Percentiles rank a stretch among this genome's conserved stretches.
Evolutionary conservation across 192 early-diverging fungal species (phyloP).

Genomic region (Coemansia sp.): DNA sequence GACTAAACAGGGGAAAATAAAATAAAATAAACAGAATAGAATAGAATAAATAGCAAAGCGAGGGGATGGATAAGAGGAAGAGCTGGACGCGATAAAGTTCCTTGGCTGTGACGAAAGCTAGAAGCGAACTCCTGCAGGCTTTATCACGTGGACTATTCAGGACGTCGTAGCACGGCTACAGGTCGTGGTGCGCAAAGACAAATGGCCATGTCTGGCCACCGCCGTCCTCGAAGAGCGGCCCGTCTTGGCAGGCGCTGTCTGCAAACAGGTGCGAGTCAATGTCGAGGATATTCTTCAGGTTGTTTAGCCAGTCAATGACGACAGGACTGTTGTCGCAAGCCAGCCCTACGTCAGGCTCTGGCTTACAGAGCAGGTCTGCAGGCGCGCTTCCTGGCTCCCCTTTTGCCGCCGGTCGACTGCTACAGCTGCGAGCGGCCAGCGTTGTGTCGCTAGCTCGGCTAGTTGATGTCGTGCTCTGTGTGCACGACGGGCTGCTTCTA

Average conservation of each 20-base stretch:
- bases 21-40: not conserved
- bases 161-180: too few relatives aligned
- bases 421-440: not conserved
- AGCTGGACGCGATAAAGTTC: not conserved
- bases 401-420: not conserved
- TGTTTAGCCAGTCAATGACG: slow-evolving; percentile 27
- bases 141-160: not conserved
- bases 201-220: not conserved
- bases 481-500: slow-evolving; percentile 7
- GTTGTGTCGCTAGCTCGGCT: slow-evolving; percentile 29
- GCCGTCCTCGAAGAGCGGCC: not conserved
- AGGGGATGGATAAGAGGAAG: not conserved
- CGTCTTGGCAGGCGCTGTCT: not conserved
- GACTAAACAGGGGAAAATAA: too few relatives aligned
- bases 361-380: not conserved
- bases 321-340: not conserved
- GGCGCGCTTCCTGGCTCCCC: not conserved
- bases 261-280: not conserved
- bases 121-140: not conserved
- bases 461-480: slow-evolving; percentile 12
- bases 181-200: not conserved
- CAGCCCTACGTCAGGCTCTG: not conserved
- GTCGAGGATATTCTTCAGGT: slow-evolving; percentile 4
- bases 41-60: not conserved
- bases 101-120: not conserved